Evolutionary conservation across 2,329 filamentous ascomycete genomes (phyloP), one percentile per base, ranked within the genome.

Genomic region (Cephalotrichum gorgonifer): DNA sequence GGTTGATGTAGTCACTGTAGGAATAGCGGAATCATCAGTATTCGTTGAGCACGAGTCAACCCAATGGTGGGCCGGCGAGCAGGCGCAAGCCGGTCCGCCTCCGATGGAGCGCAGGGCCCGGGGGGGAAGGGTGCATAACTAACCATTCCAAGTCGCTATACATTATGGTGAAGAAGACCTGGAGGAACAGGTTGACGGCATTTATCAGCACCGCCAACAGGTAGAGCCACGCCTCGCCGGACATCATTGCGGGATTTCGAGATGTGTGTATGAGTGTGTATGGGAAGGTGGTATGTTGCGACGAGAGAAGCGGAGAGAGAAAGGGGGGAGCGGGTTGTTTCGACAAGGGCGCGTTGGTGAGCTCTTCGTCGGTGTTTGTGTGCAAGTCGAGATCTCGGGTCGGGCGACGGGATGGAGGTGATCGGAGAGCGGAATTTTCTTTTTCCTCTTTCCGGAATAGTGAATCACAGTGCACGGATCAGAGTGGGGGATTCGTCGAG

Each of bases 121-220:
- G n/a, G n/a, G n/a, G n/a, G n/a, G n/a, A 20, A 20, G 35, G 35
- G 17, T 9, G 12, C 15, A 20, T n/a, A 31, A 76, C 87, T 63
- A 75, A 95, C 90, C 93, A 98, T 85, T 98, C 93, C 62, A 98
- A 73, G 78, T 98, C 93, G 71, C 88, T 95, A 75, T 97, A 98
- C 94, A 98, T 98, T 66, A 98, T 98, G 51, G 93, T 98, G 76
- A 98, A 98, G 80, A 98, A 98, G 61, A 98, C 93, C 75, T 98
- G 94, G 51, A 98, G 79, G 72, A 98, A 98, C 64, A 98, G 81
- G 78, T 98, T 98, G 81, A 98, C 90, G 75, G 93, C 93, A 76
- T 98, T 98, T 77, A 98, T 94, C 67, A 98, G 80, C 70, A 98
- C 94, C 72, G 91, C 85, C 71, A 98, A 79, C 62, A 98, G 83